Conservation (phyloP, 2,329 filamentous ascomycete species). For the Fusarium setosum region DNA sequence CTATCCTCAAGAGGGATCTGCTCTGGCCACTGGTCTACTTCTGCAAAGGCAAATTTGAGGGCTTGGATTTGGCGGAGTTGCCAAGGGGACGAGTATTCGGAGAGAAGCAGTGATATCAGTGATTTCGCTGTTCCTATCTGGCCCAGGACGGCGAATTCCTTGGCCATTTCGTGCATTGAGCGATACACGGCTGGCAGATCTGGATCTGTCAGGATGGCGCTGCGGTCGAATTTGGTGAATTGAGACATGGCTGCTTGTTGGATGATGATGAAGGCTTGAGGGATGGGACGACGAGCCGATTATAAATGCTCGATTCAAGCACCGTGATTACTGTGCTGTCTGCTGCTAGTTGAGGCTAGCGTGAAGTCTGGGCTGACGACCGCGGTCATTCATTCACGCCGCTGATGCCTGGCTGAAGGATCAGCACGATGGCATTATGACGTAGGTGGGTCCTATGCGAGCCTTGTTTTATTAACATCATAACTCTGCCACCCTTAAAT, state of each 20-base stretch:
- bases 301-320: no score
- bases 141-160: slow-evolving; percentile 35
- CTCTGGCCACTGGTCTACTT: slow-evolving; percentile 24
- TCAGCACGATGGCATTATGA: no score
- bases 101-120: slow-evolving; percentile 31
- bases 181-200: slow-evolving; percentile 18
- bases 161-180: slow-evolving; percentile 16
- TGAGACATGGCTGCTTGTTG: slow-evolving; percentile 1
- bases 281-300: no score
- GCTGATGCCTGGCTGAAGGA: no score
- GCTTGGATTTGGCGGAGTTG: slow-evolving; percentile 7
- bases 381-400: no score
- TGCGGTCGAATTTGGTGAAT: slow-evolving; percentile 16
- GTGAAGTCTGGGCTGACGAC: no score
- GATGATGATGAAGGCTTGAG: neutral
- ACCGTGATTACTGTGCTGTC: no score
- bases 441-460: no score
- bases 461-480: no score
- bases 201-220: slow-evolving; percentile 9
- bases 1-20: slow-evolving; percentile 15
- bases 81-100: slow-evolving; percentile 29
- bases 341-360: no score
- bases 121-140: slow-evolving; percentile 16
- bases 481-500: no score
- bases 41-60: slow-evolving; percentile 31